phyloP scores from a whole-genome alignment of 495 filamentous ascomycete species.

The Astrothelium subdiscretum region DNA sequence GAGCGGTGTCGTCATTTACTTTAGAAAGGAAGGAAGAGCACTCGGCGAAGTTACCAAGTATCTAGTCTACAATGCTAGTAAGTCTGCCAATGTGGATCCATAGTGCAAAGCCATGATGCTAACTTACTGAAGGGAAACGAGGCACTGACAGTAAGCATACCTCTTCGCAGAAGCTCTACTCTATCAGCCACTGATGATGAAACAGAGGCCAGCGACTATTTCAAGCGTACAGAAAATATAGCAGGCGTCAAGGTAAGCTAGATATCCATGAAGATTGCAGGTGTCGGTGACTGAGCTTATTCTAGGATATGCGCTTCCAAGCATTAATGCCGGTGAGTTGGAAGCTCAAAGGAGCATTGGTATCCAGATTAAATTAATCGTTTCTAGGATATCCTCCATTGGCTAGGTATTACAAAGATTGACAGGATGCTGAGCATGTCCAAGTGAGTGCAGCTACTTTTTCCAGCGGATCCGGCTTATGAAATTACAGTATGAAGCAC shows the following conservation, averaged over 20 bases:
- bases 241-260: slow-evolving; percentile 65
- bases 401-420: slow-evolving; percentile 97
- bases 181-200: not conserved
- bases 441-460: slow-evolving; percentile 48
- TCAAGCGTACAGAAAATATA: slow-evolving; percentile 92
- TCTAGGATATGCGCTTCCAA: slow-evolving; percentile 90
- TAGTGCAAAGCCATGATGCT: not conserved
- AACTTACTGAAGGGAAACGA: slow-evolving; percentile 32
- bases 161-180: not conserved
- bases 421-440: slow-evolving; percentile 98
- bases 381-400: slow-evolving; percentile 65
- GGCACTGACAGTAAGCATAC: slow-evolving; percentile 49
- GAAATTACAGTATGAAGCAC: slow-evolving; percentile 74
- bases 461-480: not conserved
- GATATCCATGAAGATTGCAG: not conserved
- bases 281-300: not conserved
- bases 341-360: not conserved
- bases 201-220: slow-evolving; percentile 81
- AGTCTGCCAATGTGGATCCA: not conserved
- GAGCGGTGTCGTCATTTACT: slow-evolving; percentile 95
- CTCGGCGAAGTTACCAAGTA: slow-evolving; percentile 98
- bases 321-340: slow-evolving; percentile 89
- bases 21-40: slow-evolving; percentile 93
- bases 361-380: not conserved
- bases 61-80: slow-evolving; percentile 88